Percentiles rank a stretch among this genome's conserved stretches.
Evolutionary conservation across 306 rosid species (phyloP).

Genomic region (Herpetospermum pedunculosum): DNA sequence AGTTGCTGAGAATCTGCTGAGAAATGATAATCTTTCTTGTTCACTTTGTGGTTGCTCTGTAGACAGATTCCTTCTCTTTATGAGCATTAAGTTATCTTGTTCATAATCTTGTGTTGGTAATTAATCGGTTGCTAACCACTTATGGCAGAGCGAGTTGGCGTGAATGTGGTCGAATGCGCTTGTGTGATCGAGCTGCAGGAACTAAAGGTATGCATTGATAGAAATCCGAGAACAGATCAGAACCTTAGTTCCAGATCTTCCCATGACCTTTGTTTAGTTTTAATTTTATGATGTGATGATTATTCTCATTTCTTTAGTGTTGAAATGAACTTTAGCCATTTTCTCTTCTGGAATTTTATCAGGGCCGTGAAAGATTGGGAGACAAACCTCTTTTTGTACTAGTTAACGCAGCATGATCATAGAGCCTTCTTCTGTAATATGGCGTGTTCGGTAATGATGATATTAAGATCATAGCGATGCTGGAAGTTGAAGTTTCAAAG

Average conservation of each 20-base stretch:
- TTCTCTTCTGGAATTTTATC: slow-evolving; percentile 20
- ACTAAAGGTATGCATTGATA: slow-evolving; percentile 45
- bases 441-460: slow-evolving; percentile 1
- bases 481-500: slow-evolving; percentile 7
- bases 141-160: slow-evolving; percentile 79
- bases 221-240: not conserved
- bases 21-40: not conserved
- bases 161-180: slow-evolving; percentile 78
- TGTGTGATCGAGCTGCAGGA: slow-evolving; percentile 83
- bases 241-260: not conserved
- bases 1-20: not conserved
- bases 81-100: not conserved
- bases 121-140: not conserved
- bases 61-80: not conserved
- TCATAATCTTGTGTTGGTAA: not conserved
- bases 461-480: slow-evolving; percentile 2
- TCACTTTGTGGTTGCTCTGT: not conserved
- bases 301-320: not conserved
- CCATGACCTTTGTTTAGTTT: not conserved
- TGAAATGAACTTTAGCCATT: not conserved
- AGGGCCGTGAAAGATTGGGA: slow-evolving; percentile 76
- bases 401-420: slow-evolving; percentile 40
- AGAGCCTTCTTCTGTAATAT: slow-evolving; percentile 9
- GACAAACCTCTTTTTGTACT: slow-evolving; percentile 65
- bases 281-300: not conserved